These are phyloP conservation scores for Ceratobasidium papillatum DNA, from an alignment of 1,284 basidiomycete species.

Conservation along the genomic window DNA sequence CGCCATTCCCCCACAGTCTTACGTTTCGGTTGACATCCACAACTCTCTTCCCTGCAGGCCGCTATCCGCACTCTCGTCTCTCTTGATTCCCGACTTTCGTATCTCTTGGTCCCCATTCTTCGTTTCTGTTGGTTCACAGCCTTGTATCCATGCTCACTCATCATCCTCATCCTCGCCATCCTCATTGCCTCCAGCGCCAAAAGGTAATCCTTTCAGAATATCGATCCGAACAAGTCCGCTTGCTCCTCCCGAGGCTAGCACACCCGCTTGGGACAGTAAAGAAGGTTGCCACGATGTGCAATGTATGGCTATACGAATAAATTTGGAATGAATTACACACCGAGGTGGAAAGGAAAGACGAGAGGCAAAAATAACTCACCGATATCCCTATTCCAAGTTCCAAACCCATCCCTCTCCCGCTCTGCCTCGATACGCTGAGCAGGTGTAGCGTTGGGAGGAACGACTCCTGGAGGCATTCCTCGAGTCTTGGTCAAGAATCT, in stretches of 20 bases:
- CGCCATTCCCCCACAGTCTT: no score
- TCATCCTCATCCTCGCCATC: conserved; percentile 33
- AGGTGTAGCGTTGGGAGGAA: conserved; percentile 53
- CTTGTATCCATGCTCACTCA: conserved; percentile 16
- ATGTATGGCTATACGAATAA: conserved; percentile 66
- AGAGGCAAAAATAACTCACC: conserved; percentile 53
- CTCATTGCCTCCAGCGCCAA: conserved; percentile 49
- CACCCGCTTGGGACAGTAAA: conserved; percentile 67
- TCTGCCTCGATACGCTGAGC: conserved; percentile 48
- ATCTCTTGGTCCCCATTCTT: no score
- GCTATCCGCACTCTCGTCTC: not conserved
- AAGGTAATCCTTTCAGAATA: conserved; percentile 72
- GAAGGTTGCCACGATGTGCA: conserved; percentile 81
- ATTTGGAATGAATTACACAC: conserved; percentile 40
- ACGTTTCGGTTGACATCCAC: no score
- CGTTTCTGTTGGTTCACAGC: no score
- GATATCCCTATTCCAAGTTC: conserved; percentile 40
- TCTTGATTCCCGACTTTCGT: conserved; percentile 26
- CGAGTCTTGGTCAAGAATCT: conserved; percentile 18
- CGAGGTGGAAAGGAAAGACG: conserved; percentile 68
- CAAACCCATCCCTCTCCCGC: conserved; percentile 50
- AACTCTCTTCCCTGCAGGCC: not conserved
- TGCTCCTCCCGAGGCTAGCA: conserved; percentile 80
- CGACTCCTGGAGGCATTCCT: not conserved
- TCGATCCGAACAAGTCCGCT: conserved; percentile 89